Base-by-base conservation (phyloP, 2,329 filamentous ascomycete genomes). In the Ophiostoma perfectum region DNA sequence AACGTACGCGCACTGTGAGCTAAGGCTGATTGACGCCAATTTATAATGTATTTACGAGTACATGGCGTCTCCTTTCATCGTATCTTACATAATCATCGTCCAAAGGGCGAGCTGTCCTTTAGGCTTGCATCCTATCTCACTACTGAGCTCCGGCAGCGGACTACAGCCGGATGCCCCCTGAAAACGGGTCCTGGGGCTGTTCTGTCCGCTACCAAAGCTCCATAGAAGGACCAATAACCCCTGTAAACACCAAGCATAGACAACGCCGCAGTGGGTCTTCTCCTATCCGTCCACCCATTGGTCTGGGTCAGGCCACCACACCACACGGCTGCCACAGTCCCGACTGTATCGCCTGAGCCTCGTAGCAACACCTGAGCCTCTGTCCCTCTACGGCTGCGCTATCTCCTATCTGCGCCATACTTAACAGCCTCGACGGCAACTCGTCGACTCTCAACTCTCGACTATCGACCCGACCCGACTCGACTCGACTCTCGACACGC, bases 321-420 rank as follows among this genome's bases (percentile, higher is more conserved):
- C 55, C 55, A 60, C 55, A 55, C 49, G 49, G 49, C 49, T 55
- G 49, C 49, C 49, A 55, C n/a, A 55, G 27, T 55, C 49, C 49
- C 49, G 49, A 55, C 49, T 52, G 27, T 2, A 7, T 47, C 45
- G 45, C 45, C 45, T 18, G 47, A 52, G 18, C 5, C 7, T 18
- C 27, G 27, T n/a, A 36, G 52, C 36, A 27, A 36, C 49, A n/a
- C n/a, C 47, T 52, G 16, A 5, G 47, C 18, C n/a, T 9, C n/a
- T 36, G 14, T 18, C 49, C 49, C 49, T 52, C 49, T 52, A n/a
- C n/a, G 27, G 27, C 27, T 27, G 16, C 49, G 49, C 49, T 52
- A 52, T 27, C n/a, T 58, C 27, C 52, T 58, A 58, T 58, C 52
- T 38, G n/a, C 12, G n/a, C 49, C 47, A 6, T 52, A 52, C 27